Conservation (phyloP, 495 filamentous ascomycete genomes). For the Penicillium cosmopolitanum region DNA sequence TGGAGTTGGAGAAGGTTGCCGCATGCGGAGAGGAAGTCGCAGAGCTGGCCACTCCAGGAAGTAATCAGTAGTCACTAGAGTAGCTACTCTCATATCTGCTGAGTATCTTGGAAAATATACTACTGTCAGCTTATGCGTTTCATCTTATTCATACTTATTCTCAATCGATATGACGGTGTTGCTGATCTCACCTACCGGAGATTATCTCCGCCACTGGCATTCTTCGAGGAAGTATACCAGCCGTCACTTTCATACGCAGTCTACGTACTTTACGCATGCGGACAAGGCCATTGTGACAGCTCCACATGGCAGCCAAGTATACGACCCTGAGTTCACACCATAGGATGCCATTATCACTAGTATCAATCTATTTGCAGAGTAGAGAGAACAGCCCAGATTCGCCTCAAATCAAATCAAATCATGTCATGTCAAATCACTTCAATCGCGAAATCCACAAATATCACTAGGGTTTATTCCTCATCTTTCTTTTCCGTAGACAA, state of each 20-base stretch:
- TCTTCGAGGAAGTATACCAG: not conserved
- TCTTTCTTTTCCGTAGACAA: conserved; percentile 19
- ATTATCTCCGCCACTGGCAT: too few relatives aligned
- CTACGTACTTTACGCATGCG: conserved; percentile 22
- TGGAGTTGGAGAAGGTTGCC: not conserved
- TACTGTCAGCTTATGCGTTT: too few relatives aligned
- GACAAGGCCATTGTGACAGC: conserved; percentile 22
- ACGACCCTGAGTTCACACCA: conserved; percentile 16
- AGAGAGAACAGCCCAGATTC: conserved; percentile 10
- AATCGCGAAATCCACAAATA: too few relatives aligned
- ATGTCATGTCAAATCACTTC: too few relatives aligned
- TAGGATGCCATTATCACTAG: conserved; percentile 19
- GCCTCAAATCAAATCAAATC: not conserved
- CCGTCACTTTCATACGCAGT: not conserved
- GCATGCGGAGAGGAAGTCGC: not conserved
- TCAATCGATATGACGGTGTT: not conserved
- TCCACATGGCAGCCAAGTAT: conserved; percentile 11
- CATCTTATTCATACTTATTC: not conserved
- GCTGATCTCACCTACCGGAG: too few relatives aligned
- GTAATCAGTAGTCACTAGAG: too few relatives aligned
- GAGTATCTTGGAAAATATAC: too few relatives aligned
- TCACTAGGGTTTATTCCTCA: not conserved
- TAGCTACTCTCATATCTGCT: too few relatives aligned
- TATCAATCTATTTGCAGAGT: conserved; percentile 25
- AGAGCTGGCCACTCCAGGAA: too few relatives aligned